Base-by-base conservation (phyloP, 164 flowering plant genomes). In the Magnolia officinalis region DNA sequence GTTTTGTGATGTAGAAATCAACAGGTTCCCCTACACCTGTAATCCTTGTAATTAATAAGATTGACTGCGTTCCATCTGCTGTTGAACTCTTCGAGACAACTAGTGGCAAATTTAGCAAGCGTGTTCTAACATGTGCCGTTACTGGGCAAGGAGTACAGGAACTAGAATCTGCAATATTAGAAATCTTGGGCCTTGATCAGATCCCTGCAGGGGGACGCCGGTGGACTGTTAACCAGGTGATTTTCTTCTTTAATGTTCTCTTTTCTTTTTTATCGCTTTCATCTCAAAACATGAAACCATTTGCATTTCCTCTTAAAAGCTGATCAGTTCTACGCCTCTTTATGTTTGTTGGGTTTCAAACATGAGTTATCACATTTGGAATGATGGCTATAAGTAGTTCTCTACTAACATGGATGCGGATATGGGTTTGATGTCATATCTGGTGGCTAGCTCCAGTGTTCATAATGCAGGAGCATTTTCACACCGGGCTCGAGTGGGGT, bases 191-290 rank as follows among this genome's bases (percentile, higher is more conserved):
- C 65, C 91, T 93, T 78, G 82, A 91, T 73, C 86, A 21, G 31
- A 84, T 89, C 74, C 83, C 91, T 63, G 80, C 85, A 19, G 96
- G 92, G n/a, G 98, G 97, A 10, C 88, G 89, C 10, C 84, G 83
- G 78, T 96, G 98, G 97, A 80, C 98, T 65, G 89, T 93, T 6
- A 96, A 96, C 81, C 98, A 95, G 98, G 99, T 95, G n/a, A 52
- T 21, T 31, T 67, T 26, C 68, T 65, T 21, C 21, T 65, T 10
- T 64, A 26, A 20, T 21, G 19, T 14, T 13, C 63, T 37, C 45
- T 37, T 37, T 37, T 37, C 61, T 55, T 55, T 55, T 55, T 9
- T 16, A 26, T 55, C 61, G 16, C 61, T 55, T 37, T 16, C 13
- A 55, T 11, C 61, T 37, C 45, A 37, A 37, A 37, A 37, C 45